Evolutionary conservation across 208 protist genomes (phyloP).

Genomic region (Acanthamoeba triangularis): DNA sequence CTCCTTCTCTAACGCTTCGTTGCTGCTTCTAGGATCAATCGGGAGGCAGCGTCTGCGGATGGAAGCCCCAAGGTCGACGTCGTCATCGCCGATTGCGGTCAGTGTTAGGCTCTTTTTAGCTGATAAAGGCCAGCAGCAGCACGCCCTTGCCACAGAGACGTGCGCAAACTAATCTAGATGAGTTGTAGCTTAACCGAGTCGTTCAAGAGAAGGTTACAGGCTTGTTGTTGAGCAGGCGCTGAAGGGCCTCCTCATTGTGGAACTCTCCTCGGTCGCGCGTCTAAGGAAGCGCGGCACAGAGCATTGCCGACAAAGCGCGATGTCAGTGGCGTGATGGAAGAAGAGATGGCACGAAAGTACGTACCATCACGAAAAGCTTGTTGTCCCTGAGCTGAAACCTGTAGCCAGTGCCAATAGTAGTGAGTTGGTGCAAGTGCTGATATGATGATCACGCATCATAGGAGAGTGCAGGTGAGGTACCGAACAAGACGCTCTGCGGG

Average conservation of each 20-base stretch:
- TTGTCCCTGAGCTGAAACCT: not conserved
- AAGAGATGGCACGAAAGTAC: not conserved
- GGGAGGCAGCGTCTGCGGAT: not conserved
- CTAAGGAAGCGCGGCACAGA: not conserved
- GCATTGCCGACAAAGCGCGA: not conserved
- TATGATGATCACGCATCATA: not conserved
- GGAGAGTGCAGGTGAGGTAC: not conserved
- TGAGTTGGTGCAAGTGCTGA: not conserved
- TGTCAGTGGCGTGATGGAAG: too few relatives aligned
- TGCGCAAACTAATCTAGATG: not conserved
- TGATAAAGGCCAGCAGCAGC: too few relatives aligned
- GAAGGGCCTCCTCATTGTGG: not conserved
- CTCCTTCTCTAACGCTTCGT: not conserved
- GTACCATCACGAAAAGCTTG: conserved; percentile 1
- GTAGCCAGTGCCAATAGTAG: not conserved
- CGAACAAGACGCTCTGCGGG: not conserved
- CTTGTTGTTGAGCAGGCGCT: conserved; percentile 39
- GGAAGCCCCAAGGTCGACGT: not conserved
- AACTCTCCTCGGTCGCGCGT: conserved; percentile 24
- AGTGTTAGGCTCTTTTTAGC: not conserved
- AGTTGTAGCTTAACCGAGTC: too few relatives aligned
- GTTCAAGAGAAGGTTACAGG: not conserved
- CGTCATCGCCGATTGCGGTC: conserved; percentile 39
- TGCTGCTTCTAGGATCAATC: not conserved
- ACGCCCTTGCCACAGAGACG: too few relatives aligned